Evolutionary conservation across 2,329 filamentous ascomycete genomes (phyloP), one percentile per base, ranked within the genome.

Genomic region (Corniculantispora saksenae): DNA sequence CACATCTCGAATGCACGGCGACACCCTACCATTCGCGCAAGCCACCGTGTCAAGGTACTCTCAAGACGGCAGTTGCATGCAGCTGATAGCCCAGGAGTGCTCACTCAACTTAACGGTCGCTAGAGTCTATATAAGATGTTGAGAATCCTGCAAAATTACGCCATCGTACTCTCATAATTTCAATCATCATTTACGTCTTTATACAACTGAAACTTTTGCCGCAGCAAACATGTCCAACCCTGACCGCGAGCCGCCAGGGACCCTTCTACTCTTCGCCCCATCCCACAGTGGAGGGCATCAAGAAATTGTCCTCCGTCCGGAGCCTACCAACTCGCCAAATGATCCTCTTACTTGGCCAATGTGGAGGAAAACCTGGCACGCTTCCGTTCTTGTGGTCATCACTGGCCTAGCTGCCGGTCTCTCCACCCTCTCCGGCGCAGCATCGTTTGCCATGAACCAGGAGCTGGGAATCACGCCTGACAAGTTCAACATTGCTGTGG

Each of bases 371-470:
- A 77, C 78, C 43, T 85, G 81, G 81, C 81, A 84, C 72, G 81
- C 82, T 7, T 73, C 78, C 7, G 74, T 87, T 6, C 80, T 86
- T 35, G 80, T 83, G 61, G 84, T 83, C 69, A 80, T 86, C 56
- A 83, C 84, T 3, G 84, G 79, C 1, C 70, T 87, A 58, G 86
- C 84, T 1, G 84, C 84, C 0, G 84, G 84, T 3, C 85, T 82
- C 0, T 82, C 84, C 13, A 87, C 86, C 64, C 81, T 84, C 69
- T 83, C 83, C 3, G 83, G 84, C 8, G 80, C 82, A 1, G 83
- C 83, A 13, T 77, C 81, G 21, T 79, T 82, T 65, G 82, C 82
- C 21, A 80, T 84, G 70, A 80, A 83, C 27, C 76, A 77, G 1
- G 76, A 86, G 54, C 77, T 84, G 21, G 82, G 80, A 12, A 84